Conservation (phyloP, 2,329 filamentous ascomycete genomes). For the Plectosphaerella cucumerina region DNA sequence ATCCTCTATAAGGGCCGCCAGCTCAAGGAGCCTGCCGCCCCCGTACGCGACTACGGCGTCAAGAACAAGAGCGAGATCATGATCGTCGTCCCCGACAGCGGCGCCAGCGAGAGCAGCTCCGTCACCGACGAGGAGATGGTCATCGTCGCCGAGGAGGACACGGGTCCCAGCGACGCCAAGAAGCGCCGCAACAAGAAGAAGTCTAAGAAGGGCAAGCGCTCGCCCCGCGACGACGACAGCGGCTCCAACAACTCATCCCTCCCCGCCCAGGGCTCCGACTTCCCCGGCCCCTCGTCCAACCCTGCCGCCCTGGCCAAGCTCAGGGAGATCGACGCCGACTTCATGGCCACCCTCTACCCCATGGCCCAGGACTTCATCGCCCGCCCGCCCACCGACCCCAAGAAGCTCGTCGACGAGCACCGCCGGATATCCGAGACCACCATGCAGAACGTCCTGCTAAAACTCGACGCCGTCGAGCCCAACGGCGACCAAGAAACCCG, state of each 20-base stretch:
- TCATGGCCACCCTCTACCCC: slow-evolving; percentile 61
- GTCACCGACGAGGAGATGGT: slow-evolving; percentile 32
- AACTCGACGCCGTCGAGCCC: slow-evolving; percentile 72
- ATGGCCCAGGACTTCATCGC: slow-evolving; percentile 58
- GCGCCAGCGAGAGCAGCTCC: slow-evolving; percentile 26
- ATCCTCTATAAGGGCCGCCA: slow-evolving; percentile 71
- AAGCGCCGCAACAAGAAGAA: slow-evolving; percentile 36
- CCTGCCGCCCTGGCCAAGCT: slow-evolving; percentile 53
- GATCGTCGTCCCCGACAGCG: slow-evolving; percentile 39
- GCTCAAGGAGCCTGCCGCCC: slow-evolving; percentile 59
- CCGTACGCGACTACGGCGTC: slow-evolving; percentile 57
- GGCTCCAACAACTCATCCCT: slow-evolving; percentile 23
- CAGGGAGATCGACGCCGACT: slow-evolving; percentile 60
- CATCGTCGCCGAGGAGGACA: slow-evolving; percentile 43
- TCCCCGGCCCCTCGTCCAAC: slow-evolving; percentile 31
- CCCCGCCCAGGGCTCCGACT: slow-evolving; percentile 26
- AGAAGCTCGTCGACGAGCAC: slow-evolving; percentile 70
- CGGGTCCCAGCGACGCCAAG: slow-evolving; percentile 17
- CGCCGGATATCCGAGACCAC: slow-evolving; percentile 72
- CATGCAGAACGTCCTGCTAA: slow-evolving; percentile 70
- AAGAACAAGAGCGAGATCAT: slow-evolving; percentile 59
- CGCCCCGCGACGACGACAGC: slow-evolving; percentile 33
- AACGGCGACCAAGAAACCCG: slow-evolving; percentile 65
- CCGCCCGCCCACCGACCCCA: slow-evolving; percentile 59
- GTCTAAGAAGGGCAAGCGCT: slow-evolving; percentile 38